Evolutionary conservation across 2,329 filamentous ascomycete species (phyloP).

Genomic region (Xylaria sp.): DNA sequence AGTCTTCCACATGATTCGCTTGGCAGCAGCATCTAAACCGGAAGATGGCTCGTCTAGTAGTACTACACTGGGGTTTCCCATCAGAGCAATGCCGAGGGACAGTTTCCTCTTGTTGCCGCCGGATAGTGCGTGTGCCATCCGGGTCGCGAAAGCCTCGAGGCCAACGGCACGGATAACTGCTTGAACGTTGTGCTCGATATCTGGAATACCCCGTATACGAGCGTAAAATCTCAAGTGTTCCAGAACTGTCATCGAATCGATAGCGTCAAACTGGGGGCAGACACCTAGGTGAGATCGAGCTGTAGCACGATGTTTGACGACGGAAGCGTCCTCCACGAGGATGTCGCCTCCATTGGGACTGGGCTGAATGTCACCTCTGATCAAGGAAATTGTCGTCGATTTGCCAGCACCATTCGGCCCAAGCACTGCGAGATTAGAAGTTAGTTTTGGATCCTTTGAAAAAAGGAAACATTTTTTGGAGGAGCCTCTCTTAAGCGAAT

Average conservation of each 20-base stretch:
- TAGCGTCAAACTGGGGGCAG: conserved; percentile 87
- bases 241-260: conserved; percentile 89
- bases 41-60: conserved; percentile 90
- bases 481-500: not conserved
- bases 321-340: conserved; percentile 80
- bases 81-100: conserved; percentile 86
- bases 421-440: conserved; percentile 61
- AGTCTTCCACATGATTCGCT: conserved; percentile 93
- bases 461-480: not conserved
- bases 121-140: conserved; percentile 82
- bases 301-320: conserved; percentile 75
- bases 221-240: conserved; percentile 93
- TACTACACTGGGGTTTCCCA: conserved; percentile 89
- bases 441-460: conserved; percentile 7
- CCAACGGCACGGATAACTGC: conserved; percentile 86
- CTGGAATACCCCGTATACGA: conserved; percentile 78
- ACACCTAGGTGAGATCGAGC: conserved; percentile 87
- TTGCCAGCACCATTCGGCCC: conserved; percentile 95
- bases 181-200: conserved; percentile 80
- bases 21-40: conserved; percentile 90
- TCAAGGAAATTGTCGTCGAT: conserved; percentile 86
- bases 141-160: conserved; percentile 73
- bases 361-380: conserved; percentile 87
- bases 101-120: conserved; percentile 96
- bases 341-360: conserved; percentile 79